Base-by-base conservation (phyloP, 2,329 filamentous ascomycete genomes). In the Sporothrix brasiliensis region DNA sequence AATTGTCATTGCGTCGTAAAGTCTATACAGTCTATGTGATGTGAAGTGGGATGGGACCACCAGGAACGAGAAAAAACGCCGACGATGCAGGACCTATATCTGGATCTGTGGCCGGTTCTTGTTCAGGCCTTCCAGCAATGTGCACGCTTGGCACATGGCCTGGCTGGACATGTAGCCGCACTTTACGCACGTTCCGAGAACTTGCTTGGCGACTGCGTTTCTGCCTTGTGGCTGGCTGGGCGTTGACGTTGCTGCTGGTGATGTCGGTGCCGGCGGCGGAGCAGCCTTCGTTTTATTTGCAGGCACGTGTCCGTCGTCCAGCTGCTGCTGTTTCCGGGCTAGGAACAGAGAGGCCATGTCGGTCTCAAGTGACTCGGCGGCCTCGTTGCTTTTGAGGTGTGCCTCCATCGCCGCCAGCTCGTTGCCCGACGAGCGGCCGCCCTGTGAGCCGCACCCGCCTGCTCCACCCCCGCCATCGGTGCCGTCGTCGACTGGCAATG, bases 161-260 rank as follows among this genome's bases (percentile, higher is more conserved):
- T 99, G 95, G 76, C 94, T 97, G 2, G 95, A 97, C 80, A 99
- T 91, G 78, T 98, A 99, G 16, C 95, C 95, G 76, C 95, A 99
- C 68, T 88, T 90, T 76, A 90, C 88, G 77, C 95, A 99, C 73
- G 89, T 90, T 1, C 94, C 92, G 75, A 97, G 86, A 16, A 89
- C 89, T 79, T 94, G 92, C 76, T 88, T 86, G n/a, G 85, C 81
- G 13, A 76, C 78, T 74, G 68, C 67, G 11, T 75, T 76, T 50
- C 79, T 76, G 60, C 73, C 75, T 24, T 67, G 60, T 14, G 58
- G 60, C 52, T 63, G 58, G 60, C 7, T 41, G 0, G 34, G 49
- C 2, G 65, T 27, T 49, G 49, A 16, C 6, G 49, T 39, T 49
- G 71, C 71, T 47, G 73, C 73, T 34, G 34, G 34, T 9, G 34